A percentile compares a stretch with the other conserved stretches of the same genome.
These are phyloP conservation scores for Iberis amara DNA, from an alignment of 441 rosid species.

Conservation along the genomic window DNA sequence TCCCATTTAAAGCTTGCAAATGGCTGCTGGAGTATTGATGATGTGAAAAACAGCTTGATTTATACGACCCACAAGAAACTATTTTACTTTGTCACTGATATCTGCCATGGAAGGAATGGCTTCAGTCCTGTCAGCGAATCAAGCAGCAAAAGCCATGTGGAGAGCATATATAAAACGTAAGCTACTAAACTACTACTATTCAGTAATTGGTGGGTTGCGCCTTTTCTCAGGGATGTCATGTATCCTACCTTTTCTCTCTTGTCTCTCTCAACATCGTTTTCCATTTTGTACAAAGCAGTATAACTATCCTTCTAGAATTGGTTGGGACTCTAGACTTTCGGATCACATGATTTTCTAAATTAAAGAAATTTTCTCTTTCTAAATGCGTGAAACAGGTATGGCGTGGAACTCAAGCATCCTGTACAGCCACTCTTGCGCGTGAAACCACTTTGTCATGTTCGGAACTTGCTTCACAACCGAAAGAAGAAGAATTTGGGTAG, in stretches of 20 bases:
- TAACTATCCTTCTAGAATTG: too few species aligned
- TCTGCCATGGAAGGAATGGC: slow-evolving; percentile 46
- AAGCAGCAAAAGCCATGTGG: slow-evolving; percentile 40
- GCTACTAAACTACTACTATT: slow-evolving; percentile 34
- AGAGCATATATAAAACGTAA: slow-evolving; percentile 45
- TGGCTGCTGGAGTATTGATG: slow-evolving; percentile 48
- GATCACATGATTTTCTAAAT: slow-evolving; percentile 11
- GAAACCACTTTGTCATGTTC: slow-evolving; percentile 68
- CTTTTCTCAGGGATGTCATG: slow-evolving; percentile 22
- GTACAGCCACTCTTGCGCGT: slow-evolving; percentile 68
- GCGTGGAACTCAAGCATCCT: slow-evolving; percentile 59
- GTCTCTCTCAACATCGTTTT: not conserved
- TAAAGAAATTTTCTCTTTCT: slow-evolving; percentile 21
- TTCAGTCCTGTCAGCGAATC: slow-evolving; percentile 44
- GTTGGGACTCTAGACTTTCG: too few species aligned
- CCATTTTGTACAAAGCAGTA: too few species aligned
- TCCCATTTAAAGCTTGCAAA: slow-evolving; percentile 52
- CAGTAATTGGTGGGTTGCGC: slow-evolving; percentile 13
- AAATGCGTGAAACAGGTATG: slow-evolving; percentile 46
- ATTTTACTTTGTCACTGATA: slow-evolving; percentile 54
- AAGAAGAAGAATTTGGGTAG: slow-evolving; percentile 58
- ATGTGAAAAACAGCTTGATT: slow-evolving; percentile 71
- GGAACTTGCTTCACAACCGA: slow-evolving; percentile 78
- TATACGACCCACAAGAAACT: slow-evolving; percentile 47
- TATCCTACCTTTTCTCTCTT: slow-evolving; percentile 8